A percentile compares a stretch with the other conserved stretches of the same genome.
Evolutionary conservation across 192 early-diverging fungal genomes (phyloP).

Genomic region (Coemansia biformis): DNA sequence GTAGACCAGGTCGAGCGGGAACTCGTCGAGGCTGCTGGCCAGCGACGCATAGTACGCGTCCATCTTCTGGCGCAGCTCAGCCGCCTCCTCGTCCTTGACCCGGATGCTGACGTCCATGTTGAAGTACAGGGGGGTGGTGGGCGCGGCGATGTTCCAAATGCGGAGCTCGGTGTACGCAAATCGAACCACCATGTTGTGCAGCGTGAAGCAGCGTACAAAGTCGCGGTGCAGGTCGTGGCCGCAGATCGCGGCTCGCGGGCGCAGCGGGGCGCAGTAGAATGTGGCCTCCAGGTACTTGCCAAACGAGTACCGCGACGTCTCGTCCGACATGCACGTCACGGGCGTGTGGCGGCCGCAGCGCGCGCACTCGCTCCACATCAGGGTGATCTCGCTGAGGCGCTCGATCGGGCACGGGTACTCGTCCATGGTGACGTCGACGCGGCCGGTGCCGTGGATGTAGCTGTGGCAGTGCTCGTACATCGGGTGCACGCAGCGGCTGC

Average conservation of each 20-base stretch:
- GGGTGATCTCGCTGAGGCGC: conserved; percentile 67
- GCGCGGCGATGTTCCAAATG: conserved; percentile 38
- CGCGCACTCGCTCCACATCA: conserved; percentile 89
- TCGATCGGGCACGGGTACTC: conserved; percentile 56
- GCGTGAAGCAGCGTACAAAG: conserved; percentile 80
- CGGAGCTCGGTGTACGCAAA: conserved; percentile 61
- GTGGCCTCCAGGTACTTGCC: conserved; percentile 93
- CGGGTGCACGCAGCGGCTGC: conserved; percentile 68
- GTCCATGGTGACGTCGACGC: conserved; percentile 69
- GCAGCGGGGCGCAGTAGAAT: conserved; percentile 71
- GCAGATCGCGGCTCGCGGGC: conserved; percentile 67
- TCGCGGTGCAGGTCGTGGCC: conserved; percentile 76
- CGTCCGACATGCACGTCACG: conserved; percentile 71
- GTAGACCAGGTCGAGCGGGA: conserved; percentile 74
- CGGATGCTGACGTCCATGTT: conserved; percentile 56
- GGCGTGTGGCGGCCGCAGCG: conserved; percentile 68
- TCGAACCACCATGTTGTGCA: conserved; percentile 68
- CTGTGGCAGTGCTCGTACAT: conserved; percentile 77
- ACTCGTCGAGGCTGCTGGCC: conserved; percentile 69
- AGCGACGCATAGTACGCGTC: conserved; percentile 85
- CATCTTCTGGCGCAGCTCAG: conserved; percentile 62
- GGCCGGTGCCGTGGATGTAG: conserved; percentile 79
- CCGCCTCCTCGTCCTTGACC: conserved; percentile 73
- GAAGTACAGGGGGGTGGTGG: conserved; percentile 39
- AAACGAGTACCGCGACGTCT: conserved; percentile 92